A percentile compares a stretch with the other conserved stretches of the same genome.
Evolutionary conservation across 2,329 filamentous ascomycete species (phyloP).

Genomic region (Chrysoporthe austroafricana): DNA sequence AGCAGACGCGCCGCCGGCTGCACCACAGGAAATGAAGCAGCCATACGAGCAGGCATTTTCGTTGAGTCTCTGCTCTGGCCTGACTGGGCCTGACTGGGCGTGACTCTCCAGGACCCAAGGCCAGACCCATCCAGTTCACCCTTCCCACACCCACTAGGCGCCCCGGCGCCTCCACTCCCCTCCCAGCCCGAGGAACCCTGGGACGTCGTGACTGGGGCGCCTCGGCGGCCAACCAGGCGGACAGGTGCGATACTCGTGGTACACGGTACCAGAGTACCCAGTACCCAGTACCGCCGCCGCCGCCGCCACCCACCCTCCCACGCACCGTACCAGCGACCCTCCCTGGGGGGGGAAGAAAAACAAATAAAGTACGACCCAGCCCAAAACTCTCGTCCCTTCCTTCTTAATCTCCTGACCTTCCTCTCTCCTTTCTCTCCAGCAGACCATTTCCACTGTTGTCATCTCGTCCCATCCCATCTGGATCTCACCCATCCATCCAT

Average conservation of each 20-base stretch:
- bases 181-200: background rate
- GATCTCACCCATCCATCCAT: constrained; percentile 11
- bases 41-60: constrained; percentile 23
- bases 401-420: constrained; percentile 22
- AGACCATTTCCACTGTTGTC: constrained; percentile 23
- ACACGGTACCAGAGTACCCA: background rate
- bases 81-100: background rate
- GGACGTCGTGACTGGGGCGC: background rate
- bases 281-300: background rate
- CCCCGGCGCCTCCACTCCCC: background rate
- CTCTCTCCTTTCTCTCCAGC: constrained; percentile 2
- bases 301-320: background rate
- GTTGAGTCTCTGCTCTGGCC: constrained; percentile 9
- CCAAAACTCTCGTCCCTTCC: constrained; percentile 27
- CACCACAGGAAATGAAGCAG: constrained; percentile 11
- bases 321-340: constrained; percentile 9
- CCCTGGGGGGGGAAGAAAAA: constrained; percentile 22
- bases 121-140: constrained; percentile 18
- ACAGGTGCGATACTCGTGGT: background rate
- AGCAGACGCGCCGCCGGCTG: background rate
- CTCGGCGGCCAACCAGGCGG: background rate
- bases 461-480: constrained; percentile 14
- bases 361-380: constrained; percentile 31
- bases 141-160: background rate
- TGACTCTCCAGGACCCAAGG: constrained; percentile 18